Conservation (phyloP, 176 grass and related monocot species). For the Oryza glumipatula region DNA sequence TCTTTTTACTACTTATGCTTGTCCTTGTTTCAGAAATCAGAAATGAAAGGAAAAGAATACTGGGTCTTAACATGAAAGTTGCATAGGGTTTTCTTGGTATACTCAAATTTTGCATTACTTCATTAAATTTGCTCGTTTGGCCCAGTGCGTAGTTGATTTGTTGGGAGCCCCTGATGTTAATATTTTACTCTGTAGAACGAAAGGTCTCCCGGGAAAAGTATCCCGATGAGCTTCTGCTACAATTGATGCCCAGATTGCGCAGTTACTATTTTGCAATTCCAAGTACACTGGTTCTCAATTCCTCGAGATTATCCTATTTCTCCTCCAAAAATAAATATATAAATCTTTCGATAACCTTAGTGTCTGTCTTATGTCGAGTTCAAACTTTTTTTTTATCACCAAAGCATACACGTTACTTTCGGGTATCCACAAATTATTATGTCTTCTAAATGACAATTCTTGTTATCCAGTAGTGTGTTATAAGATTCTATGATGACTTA, state of each 20-base stretch:
- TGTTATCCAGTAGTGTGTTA: constrained; percentile 25
- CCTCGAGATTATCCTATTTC: not conserved
- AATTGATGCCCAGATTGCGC: not conserved
- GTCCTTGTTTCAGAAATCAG: constrained; percentile 34
- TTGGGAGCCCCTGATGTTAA: not conserved
- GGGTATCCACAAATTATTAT: not conserved
- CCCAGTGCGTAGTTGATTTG: not conserved
- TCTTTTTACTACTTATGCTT: constrained; percentile 38
- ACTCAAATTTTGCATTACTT: not conserved
- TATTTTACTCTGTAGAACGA: not conserved
- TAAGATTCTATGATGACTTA: not conserved
- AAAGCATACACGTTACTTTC: not conserved
- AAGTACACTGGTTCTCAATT: not conserved
- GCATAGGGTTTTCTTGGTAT: constrained; percentile 38
- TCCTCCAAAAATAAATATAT: not conserved
- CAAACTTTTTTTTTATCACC: not conserved
- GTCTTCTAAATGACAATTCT: not conserved
- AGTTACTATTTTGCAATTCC: not conserved
- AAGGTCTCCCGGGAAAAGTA: not conserved
- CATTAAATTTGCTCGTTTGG: not conserved
- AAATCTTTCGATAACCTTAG: not conserved
- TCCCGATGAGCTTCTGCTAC: not conserved
- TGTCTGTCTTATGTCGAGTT: not conserved
- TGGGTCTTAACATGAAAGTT: constrained; percentile 51
- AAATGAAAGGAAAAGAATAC: constrained; percentile 42